These are phyloP conservation scores for Mycena crocata DNA, from an alignment of 768 basidiomycete genomes.

Conservation along the genomic window DNA sequence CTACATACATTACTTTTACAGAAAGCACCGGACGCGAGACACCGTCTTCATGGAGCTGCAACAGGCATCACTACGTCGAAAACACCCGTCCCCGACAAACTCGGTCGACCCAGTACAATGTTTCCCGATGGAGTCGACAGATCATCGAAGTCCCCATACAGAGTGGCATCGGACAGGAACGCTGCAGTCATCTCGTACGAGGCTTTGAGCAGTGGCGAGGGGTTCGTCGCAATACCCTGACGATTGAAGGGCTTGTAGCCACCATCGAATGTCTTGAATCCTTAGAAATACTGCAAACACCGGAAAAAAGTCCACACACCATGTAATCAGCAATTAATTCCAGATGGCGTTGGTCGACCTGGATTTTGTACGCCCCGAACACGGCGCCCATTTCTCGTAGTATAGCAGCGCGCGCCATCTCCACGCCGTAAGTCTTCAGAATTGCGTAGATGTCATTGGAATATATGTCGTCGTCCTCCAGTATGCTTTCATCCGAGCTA, in stretches of 20 bases:
- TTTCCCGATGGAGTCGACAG: constrained; percentile 90
- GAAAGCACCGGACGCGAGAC: not conserved
- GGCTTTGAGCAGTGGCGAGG: constrained; percentile 96
- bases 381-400: constrained; percentile 92
- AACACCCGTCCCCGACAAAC: constrained; percentile 91
- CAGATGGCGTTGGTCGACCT: constrained; percentile 92
- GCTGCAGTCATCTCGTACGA: constrained; percentile 96
- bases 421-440: constrained; percentile 93
- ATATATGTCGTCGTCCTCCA: constrained; percentile 85
- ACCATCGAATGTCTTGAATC: constrained; percentile 90
- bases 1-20: constrained; percentile 28
- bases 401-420: constrained; percentile 93
- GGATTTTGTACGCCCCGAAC: constrained; percentile 95
- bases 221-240: constrained; percentile 90
- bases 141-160: constrained; percentile 96
- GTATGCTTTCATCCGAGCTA: constrained; percentile 62
- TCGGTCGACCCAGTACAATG: constrained; percentile 91
- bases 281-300: not conserved
- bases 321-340: constrained; percentile 99
- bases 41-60: constrained; percentile 1
- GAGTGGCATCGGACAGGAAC: constrained; percentile 93
- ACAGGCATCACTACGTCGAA: constrained; percentile 84
- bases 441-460: constrained; percentile 97
- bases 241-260: constrained; percentile 99
- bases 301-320: constrained; percentile 62